Conservation (phyloP, 495 filamentous ascomycete genomes). For the Astrocystis sublimbata region DNA sequence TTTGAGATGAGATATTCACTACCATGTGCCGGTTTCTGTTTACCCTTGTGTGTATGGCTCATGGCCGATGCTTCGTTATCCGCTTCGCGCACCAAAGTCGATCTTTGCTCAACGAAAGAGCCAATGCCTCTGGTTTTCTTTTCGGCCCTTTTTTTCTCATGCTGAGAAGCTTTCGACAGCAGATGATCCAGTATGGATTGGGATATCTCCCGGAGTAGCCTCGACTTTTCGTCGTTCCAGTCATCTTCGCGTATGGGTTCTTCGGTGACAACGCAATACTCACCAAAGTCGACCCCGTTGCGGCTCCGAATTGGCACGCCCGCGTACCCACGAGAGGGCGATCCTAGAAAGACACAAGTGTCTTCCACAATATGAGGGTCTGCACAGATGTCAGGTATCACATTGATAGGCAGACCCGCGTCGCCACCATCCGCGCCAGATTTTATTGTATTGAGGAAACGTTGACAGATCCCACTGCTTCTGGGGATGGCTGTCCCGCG, state of each 20-base stretch:
- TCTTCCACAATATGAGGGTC: slow-evolving; percentile 38
- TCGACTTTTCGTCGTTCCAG: slow-evolving; percentile 32
- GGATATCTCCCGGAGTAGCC: slow-evolving; percentile 49
- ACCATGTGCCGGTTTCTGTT: neutral
- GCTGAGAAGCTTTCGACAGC: slow-evolving; percentile 56
- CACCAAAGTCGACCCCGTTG: slow-evolving; percentile 68
- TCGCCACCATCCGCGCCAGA: slow-evolving; percentile 21
- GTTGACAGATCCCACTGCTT: slow-evolving; percentile 49
- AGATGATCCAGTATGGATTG: slow-evolving; percentile 62
- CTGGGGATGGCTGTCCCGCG: slow-evolving; percentile 48
- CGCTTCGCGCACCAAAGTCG: neutral
- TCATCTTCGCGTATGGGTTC: slow-evolving; percentile 40
- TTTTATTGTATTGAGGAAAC: slow-evolving; percentile 32
- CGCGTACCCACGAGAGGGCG: slow-evolving; percentile 56
- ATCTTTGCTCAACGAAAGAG: slow-evolving; percentile 62
- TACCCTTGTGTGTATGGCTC: neutral
- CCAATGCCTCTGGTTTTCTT: slow-evolving; percentile 63
- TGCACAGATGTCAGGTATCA: slow-evolving; percentile 51
- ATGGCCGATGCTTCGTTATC: neutral
- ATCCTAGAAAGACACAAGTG: slow-evolving; percentile 49
- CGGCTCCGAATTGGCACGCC: slow-evolving; percentile 65
- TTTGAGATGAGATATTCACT: neutral
- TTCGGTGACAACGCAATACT: slow-evolving; percentile 64
- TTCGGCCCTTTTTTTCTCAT: slow-evolving; percentile 58
- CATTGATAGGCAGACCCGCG: slow-evolving; percentile 38